These are phyloP conservation scores for Streptanthus diversifolius DNA, from an alignment of 345 rosid species.

Conservation along the genomic window DNA sequence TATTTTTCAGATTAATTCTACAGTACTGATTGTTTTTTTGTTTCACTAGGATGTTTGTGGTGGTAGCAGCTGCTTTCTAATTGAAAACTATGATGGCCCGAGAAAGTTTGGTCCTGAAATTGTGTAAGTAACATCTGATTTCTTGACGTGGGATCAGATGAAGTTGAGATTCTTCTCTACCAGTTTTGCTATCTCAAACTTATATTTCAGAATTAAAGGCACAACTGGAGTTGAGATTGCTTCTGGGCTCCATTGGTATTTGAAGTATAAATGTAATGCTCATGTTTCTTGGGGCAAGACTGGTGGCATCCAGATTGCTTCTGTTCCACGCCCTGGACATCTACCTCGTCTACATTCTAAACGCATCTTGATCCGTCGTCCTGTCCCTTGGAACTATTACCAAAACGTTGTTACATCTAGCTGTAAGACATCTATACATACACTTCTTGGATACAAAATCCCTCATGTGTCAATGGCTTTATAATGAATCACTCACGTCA, in stretches of 20 bases:
- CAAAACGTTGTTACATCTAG: conserved; percentile 95
- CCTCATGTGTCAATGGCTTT: background rate
- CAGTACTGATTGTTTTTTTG: background rate
- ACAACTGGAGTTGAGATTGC: conserved; percentile 82
- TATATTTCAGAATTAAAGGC: conserved; percentile 60
- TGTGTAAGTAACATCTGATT: conserved; percentile 43
- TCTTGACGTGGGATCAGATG: background rate
- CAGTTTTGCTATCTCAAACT: background rate
- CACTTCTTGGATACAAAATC: background rate
- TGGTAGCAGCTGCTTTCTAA: conserved; percentile 64
- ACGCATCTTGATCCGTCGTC: conserved; percentile 68
- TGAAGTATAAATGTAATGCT: conserved; percentile 81
- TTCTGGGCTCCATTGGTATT: conserved; percentile 91
- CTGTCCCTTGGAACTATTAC: conserved; percentile 94
- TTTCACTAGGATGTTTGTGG: conserved; percentile 69
- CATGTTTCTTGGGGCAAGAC: conserved; percentile 97
- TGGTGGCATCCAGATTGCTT: conserved; percentile 75
- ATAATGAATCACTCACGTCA: background rate
- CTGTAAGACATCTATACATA: conserved; percentile 51
- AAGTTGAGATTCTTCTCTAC: background rate
- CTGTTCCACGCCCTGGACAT: conserved; percentile 70
- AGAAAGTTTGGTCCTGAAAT: conserved; percentile 57
- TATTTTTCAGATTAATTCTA: background rate
- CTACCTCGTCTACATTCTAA: conserved; percentile 61
- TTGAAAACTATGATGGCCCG: conserved; percentile 42